phyloP scores from a whole-genome alignment of 73 alveolate genomes.

The Symbiodinium natans region DNA sequence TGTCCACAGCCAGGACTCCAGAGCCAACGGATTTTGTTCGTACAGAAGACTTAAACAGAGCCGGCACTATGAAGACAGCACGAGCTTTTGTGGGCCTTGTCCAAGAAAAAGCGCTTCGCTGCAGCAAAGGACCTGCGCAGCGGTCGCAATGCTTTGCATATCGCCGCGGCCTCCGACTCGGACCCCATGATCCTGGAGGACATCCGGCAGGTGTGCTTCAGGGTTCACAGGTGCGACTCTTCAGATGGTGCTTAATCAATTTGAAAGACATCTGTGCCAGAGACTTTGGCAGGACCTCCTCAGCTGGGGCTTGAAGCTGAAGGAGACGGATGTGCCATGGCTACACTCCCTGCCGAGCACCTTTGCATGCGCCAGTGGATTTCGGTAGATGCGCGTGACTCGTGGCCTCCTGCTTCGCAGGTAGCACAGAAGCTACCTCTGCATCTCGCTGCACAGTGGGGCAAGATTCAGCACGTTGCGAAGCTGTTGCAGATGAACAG shows the following conservation, averaged over 20 bases:
- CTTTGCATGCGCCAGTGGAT: too few species aligned
- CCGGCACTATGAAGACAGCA: neutral
- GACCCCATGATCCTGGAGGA: constrained; percentile 15
- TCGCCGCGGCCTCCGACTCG: constrained; percentile 33
- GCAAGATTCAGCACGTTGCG: neutral
- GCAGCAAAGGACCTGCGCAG: constrained; percentile 22
- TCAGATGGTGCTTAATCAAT: neutral
- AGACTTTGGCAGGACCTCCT: neutral
- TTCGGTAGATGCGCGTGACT: neutral
- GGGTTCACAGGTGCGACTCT: too few species aligned
- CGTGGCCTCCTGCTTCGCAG: too few species aligned
- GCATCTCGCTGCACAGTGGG: constrained; percentile 81
- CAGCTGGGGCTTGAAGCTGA: neutral
- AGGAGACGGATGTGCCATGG: neutral
- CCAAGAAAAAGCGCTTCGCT: neutral
- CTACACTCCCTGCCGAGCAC: neutral
- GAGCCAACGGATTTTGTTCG: neutral
- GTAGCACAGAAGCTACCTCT: constrained; percentile 38
- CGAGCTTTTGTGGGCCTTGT: neutral
- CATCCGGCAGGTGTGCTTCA: neutral
- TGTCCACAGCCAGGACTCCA: neutral
- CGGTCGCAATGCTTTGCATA: constrained; percentile 39
- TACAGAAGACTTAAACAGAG: too few species aligned
- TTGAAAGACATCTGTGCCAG: neutral
- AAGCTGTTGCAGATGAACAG: constrained; percentile 32